Evolutionary conservation across 2,329 filamentous ascomycete species (phyloP), one percentile per base, ranked within the genome.

Genomic region (Lasiodiplodia citricola): DNA sequence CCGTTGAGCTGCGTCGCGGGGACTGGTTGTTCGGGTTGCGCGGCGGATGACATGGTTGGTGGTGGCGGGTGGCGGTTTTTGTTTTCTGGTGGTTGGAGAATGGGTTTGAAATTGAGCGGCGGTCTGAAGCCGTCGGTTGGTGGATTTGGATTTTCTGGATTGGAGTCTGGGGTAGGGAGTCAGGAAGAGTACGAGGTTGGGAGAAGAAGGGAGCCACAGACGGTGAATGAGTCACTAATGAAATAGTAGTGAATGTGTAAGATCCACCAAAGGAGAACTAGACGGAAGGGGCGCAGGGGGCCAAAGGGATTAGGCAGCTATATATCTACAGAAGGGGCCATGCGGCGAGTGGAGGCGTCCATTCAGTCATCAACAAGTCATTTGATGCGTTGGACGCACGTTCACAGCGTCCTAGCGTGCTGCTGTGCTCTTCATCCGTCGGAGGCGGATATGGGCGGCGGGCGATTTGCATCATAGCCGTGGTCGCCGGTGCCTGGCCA

Each of bases 1-100:
- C 60, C 56, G 71, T 52, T 28, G 52, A 47, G 44, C 44, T 47
- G 73, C 76, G 65, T 69, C 52, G 31, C 14, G 13, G 54, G 47
- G 70, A 69, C 62, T 50, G 71, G 51, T 37, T 51, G 41, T 51
- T 37, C 18, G 25, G 60, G 44, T 23, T 21, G 21, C 10, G 37
- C 60, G n/a, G 41, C 31, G 63, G 69, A 69, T 31, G 60, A 47
- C 77, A 77, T 79, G 67, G 62, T 52, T 44, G 55, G 10, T 31
- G 72, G 44, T 47, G 44, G 44, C 71, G 44, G n/a, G 56, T 31
- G 54, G 57, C 18, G 35, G 55, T 25, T 13, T 18, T 41, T 31
- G 16, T 14, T 38, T 31, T 31, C 8, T 35, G 21, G 10, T n/a
- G 23, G 16, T 51, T 16, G 25, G 44, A 35, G 25, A 18, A 18